Conservation (phyloP, 176 grass and related monocot species). For the Carex myosuroides region DNA sequence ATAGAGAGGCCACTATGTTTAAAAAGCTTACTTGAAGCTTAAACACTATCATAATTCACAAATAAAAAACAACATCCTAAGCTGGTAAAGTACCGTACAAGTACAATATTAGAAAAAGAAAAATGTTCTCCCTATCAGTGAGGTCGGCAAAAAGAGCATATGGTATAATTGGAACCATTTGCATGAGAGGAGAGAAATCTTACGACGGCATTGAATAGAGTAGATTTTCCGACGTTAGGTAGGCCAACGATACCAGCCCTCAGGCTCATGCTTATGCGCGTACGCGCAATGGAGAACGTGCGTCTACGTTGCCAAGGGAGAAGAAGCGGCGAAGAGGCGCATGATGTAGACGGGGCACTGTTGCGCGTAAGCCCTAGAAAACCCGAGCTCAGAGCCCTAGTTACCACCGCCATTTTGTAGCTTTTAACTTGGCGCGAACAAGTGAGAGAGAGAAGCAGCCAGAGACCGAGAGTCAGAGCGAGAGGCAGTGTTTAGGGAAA, state of each 20-base stretch:
- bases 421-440: constrained; percentile 1
- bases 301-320: constrained; percentile 52
- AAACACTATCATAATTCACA: not conserved
- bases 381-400: constrained; percentile 49
- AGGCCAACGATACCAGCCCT: constrained; percentile 89
- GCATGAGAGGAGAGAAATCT: not conserved
- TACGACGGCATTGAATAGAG: constrained; percentile 96
- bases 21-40: not conserved
- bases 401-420: constrained; percentile 36
- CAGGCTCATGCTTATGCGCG: constrained; percentile 87
- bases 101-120: not conserved
- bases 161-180: not conserved
- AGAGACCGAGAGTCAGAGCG: not conserved
- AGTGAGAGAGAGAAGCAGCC: not conserved
- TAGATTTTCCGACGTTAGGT: constrained; percentile 98
- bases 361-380: constrained; percentile 42
- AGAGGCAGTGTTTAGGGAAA: not conserved
- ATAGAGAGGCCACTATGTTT: not conserved
- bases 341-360: constrained; percentile 19
- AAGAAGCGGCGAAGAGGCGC: constrained; percentile 44
- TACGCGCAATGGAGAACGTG: constrained; percentile 45
- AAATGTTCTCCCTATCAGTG: not conserved
- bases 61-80: too few species aligned
- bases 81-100: not conserved
- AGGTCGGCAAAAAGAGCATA: not conserved